phyloP scores from a whole-genome alignment of 495 filamentous ascomycete genomes.

The Copromyces sp. region DNA sequence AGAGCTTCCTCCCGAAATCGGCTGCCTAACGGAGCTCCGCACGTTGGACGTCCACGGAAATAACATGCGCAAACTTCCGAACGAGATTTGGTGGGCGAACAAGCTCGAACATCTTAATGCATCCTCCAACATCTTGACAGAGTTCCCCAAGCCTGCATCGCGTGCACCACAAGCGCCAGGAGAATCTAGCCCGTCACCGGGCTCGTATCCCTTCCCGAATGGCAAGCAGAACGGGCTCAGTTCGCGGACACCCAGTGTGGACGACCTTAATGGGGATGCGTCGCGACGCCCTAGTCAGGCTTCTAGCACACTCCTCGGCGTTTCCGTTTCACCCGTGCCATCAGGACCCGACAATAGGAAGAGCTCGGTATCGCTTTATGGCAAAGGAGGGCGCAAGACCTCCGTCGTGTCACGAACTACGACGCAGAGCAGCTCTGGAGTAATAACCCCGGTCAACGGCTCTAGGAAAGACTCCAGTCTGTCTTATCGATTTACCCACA shows the following conservation, averaged over 20 bases:
- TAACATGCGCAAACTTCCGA: constrained; percentile 76
- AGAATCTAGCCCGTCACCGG: constrained; percentile 22
- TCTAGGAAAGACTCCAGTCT: constrained; percentile 80
- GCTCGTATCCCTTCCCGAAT: constrained; percentile 11
- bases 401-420: constrained; percentile 65
- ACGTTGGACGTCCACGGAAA: constrained; percentile 85
- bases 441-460: constrained; percentile 42
- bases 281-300: constrained; percentile 79
- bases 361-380: constrained; percentile 70
- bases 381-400: constrained; percentile 66
- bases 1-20: constrained; percentile 74
- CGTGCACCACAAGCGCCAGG: constrained; percentile 48
- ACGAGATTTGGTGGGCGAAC: constrained; percentile 86
- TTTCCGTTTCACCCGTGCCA: constrained; percentile 58
- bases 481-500: constrained; percentile 61
- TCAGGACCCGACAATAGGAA: constrained; percentile 52
- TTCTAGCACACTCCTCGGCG: constrained; percentile 63
- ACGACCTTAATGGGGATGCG: constrained; percentile 63
- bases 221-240: constrained; percentile 39
- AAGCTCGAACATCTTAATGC: constrained; percentile 88
- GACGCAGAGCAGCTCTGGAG: constrained; percentile 31
- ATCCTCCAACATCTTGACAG: constrained; percentile 83
- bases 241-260: constrained; percentile 54
- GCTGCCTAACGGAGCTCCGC: constrained; percentile 70
- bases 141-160: constrained; percentile 75